Evolutionary conservation across 2,329 filamentous ascomycete genomes (phyloP).

Genomic region (Sarocladium oryzae): DNA sequence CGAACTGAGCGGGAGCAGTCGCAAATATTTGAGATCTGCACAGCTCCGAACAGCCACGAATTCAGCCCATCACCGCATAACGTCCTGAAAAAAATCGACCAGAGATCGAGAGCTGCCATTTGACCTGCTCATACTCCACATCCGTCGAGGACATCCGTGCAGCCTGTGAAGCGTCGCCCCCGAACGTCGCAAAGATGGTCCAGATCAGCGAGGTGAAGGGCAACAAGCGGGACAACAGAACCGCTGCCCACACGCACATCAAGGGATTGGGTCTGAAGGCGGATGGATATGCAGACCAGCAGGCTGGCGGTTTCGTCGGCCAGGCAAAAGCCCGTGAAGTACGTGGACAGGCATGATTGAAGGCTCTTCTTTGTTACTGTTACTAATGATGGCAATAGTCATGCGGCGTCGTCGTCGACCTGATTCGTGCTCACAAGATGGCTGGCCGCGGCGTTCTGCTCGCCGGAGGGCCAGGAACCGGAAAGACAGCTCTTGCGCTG

Average conservation of each 20-base stretch:
- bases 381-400: slow-evolving; percentile 61
- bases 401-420: slow-evolving; percentile 89
- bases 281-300: slow-evolving; percentile 78
- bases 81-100: no score
- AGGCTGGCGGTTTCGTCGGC: slow-evolving; percentile 80
- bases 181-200: slow-evolving; percentile 57
- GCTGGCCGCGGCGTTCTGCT: slow-evolving; percentile 88
- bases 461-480: slow-evolving; percentile 89
- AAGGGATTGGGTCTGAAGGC: slow-evolving; percentile 82
- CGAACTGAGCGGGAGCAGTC: slow-evolving; percentile 6
- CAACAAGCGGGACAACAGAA: slow-evolving; percentile 91
- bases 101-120: not conserved
- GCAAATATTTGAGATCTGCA: slow-evolving; percentile 8
- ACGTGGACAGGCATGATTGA: slow-evolving; percentile 13
- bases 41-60: slow-evolving; percentile 2
- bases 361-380: slow-evolving; percentile 13
- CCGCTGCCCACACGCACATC: slow-evolving; percentile 96
- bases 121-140: not conserved
- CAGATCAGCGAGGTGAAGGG: slow-evolving; percentile 93
- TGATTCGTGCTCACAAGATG: slow-evolving; percentile 97
- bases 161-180: not conserved
- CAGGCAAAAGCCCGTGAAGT: slow-evolving; percentile 86
- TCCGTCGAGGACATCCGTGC: not conserved
- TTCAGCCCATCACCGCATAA: not conserved
- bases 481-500: slow-evolving; percentile 92